Evolutionary conservation across 768 basidiomycete species (phyloP).

Genomic region (Hypholoma fasciculare): DNA sequence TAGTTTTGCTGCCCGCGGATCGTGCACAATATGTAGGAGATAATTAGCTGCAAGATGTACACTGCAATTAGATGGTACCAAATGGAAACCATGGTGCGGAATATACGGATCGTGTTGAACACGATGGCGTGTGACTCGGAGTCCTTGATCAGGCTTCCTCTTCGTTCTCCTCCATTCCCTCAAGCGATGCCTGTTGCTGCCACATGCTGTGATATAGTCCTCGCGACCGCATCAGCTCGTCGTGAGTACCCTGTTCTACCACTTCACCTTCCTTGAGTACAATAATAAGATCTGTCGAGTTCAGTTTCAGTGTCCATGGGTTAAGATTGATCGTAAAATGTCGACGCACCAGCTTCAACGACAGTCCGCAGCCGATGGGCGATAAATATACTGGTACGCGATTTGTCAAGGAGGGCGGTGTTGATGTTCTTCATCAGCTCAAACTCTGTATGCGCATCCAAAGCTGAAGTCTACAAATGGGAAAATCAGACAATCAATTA

Average conservation of each 20-base stretch:
- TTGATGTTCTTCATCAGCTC: slow-evolving; percentile 97
- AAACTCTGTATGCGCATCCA: slow-evolving; percentile 93
- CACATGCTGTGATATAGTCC: slow-evolving; percentile 84
- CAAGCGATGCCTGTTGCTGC: slow-evolving; percentile 65
- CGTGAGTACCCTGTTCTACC: slow-evolving; percentile 92
- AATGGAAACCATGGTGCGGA: neutral
- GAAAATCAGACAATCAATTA: neutral
- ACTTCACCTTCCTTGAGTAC: slow-evolving; percentile 91
- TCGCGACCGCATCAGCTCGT: slow-evolving; percentile 69
- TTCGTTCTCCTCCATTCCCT: slow-evolving; percentile 23
- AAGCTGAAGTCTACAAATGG: slow-evolving; percentile 78
- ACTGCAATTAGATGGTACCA: too few species aligned
- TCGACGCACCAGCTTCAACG: slow-evolving; percentile 75
- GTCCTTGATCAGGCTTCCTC: neutral
- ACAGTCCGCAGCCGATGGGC: slow-evolving; percentile 91
- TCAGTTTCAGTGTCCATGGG: neutral
- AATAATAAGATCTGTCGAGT: slow-evolving; percentile 76
- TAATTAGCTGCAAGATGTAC: too few species aligned
- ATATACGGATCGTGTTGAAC: neutral
- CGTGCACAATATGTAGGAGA: too few species aligned
- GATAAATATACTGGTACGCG: slow-evolving; percentile 94
- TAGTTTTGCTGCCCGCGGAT: too few species aligned
- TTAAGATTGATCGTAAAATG: neutral
- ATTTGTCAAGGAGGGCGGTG: slow-evolving; percentile 67
- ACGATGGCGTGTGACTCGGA: neutral